Evolutionary conservation across 345 rosid genomes (phyloP).

Genomic region (Boechera divaricarpa): DNA sequence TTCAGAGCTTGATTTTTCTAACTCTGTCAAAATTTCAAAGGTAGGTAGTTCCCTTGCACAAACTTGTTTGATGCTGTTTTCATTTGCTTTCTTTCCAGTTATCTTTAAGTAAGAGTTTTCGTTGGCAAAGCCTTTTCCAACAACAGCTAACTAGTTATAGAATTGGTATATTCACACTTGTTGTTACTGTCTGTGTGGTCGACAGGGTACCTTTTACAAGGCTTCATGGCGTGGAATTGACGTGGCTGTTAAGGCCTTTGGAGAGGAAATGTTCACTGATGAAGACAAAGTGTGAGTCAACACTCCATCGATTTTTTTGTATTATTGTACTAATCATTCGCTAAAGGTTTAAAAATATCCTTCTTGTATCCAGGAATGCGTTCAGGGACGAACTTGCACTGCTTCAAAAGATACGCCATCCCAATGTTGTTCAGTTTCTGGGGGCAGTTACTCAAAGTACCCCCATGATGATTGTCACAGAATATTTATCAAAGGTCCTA

Average conservation of each 20-base stretch:
- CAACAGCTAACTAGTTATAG: background rate
- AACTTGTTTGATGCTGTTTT: conserved; percentile 18
- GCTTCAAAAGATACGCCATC: conserved; percentile 87
- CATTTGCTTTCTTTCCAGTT: background rate
- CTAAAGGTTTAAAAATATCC: conserved; percentile 23
- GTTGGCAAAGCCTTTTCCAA: background rate
- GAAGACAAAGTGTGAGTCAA: conserved; percentile 80
- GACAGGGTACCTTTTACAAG: conserved; percentile 77
- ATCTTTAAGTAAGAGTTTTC: background rate
- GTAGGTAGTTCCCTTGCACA: conserved; percentile 38
- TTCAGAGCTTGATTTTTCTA: conserved; percentile 75
- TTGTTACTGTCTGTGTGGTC: background rate
- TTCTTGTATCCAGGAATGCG: conserved; percentile 61
- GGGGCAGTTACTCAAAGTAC: conserved; percentile 91
- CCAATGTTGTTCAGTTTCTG: conserved; percentile 85
- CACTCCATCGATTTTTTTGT: conserved; percentile 14
- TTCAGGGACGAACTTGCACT: conserved; percentile 82
- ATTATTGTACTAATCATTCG: background rate
- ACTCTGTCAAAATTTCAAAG: conserved; percentile 76
- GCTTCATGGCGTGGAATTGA: conserved; percentile 87
- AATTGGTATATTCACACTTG: conserved; percentile 23
- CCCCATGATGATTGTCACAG: conserved; percentile 91
- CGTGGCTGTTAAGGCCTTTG: conserved; percentile 82
- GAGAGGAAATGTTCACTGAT: conserved; percentile 72
- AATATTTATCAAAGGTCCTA: conserved; percentile 71